Percentiles rank a stretch among this genome's conserved stretches.
Conservation (phyloP, 495 filamentous ascomycete species). For the Talaromyces proteolyticus region DNA sequence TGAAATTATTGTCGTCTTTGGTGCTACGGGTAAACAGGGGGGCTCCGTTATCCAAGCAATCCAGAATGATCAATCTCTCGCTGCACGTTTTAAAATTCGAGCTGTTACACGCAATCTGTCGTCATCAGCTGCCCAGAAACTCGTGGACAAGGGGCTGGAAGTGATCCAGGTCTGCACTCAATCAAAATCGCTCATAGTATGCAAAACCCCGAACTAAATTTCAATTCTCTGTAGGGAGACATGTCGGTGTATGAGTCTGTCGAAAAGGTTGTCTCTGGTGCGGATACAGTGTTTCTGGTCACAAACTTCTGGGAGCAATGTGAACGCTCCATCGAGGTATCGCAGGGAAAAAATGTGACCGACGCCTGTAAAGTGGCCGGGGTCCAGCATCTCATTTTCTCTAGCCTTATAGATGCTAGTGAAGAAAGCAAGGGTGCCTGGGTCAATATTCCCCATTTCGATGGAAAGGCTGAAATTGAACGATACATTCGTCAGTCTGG, state of each 20-base stretch:
- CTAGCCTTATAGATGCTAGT: constrained; percentile 13
- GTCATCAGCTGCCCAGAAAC: constrained; percentile 25
- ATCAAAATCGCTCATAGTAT: neutral
- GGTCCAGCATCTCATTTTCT: constrained; percentile 19
- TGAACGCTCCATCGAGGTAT: constrained; percentile 14
- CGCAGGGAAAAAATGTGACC: constrained; percentile 51
- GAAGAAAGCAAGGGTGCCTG: constrained; percentile 12
- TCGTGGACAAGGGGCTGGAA: constrained; percentile 34
- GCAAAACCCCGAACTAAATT: neutral
- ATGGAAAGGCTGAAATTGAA: constrained; percentile 36
- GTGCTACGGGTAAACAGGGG: constrained; percentile 36
- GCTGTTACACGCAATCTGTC: constrained; percentile 23
- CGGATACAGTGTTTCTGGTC: constrained; percentile 25
- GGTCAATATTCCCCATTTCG: constrained; percentile 19
- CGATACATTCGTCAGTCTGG: constrained; percentile 30
- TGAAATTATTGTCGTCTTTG: constrained; percentile 39
- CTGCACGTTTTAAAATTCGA: constrained; percentile 29
- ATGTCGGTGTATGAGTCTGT: constrained; percentile 22
- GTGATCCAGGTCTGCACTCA: constrained; percentile 18
- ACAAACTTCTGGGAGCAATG: neutral
- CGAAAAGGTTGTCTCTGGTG: constrained; percentile 21
- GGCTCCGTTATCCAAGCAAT: constrained; percentile 20
- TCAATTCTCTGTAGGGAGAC: constrained; percentile 16
- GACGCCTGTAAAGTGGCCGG: constrained; percentile 32
- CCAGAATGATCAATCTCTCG: constrained; percentile 17